Percentiles rank a stretch among this genome's conserved stretches.
Evolutionary conservation across 2,329 filamentous ascomycete genomes (phyloP).

Genomic region (Venturia carpophila): DNA sequence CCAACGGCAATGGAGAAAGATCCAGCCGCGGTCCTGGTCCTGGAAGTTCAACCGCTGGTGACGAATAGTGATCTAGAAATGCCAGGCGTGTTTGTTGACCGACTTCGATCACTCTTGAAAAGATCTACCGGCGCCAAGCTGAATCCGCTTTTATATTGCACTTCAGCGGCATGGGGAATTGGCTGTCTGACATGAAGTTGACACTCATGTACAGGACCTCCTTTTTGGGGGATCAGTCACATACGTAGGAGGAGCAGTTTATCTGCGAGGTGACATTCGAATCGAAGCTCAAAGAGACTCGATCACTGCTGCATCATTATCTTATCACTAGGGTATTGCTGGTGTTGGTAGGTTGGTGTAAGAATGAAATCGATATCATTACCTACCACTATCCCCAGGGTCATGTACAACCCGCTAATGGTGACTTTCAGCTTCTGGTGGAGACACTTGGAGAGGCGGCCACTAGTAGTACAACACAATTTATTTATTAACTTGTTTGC

Average conservation of each 20-base stretch:
- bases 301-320: neutral
- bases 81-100: neutral
- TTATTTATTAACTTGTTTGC: too few relatives aligned
- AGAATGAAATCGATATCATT: neutral
- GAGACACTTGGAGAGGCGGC: too few relatives aligned
- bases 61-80: neutral
- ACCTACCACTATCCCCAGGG: neutral
- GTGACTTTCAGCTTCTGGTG: too few relatives aligned
- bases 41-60: slow-evolving; percentile 4
- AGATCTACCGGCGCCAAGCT: slow-evolving; percentile 9
- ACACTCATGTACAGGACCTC: neutral
- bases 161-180: neutral
- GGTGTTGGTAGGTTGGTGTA: neutral
- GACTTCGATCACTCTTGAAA: neutral
- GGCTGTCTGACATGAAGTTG: neutral
- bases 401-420: too few relatives aligned
- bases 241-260: neutral
- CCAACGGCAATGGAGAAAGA: slow-evolving; percentile 6
- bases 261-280: neutral
- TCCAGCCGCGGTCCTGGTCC: slow-evolving; percentile 8
- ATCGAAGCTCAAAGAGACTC: neutral
- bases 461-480: too few relatives aligned
- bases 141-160: neutral
- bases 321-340: neutral
- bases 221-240: neutral